phyloP scores from a whole-genome alignment of 495 filamentous ascomycete genomes.

The Apodospora peruviana region DNA sequence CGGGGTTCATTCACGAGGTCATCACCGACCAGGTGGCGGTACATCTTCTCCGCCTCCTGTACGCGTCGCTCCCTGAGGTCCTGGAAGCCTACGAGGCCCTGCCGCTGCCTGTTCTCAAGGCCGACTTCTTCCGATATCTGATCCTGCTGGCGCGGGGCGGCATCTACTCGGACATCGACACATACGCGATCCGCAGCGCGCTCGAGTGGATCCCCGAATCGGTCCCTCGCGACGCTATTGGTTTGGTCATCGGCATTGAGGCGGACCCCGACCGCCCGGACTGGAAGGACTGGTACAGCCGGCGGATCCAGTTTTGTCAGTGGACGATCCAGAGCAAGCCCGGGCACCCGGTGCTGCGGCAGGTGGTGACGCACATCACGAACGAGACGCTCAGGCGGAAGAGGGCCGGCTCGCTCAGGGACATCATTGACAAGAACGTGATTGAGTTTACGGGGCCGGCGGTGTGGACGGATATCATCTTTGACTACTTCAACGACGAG shows the following conservation, averaged over 20 bases:
- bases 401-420: constrained; percentile 57
- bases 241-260: constrained; percentile 89
- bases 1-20: constrained; percentile 91
- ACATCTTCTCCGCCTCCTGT: constrained; percentile 77
- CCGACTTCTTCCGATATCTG: constrained; percentile 96
- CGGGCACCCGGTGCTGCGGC: constrained; percentile 84
- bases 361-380: constrained; percentile 82
- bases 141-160: constrained; percentile 91
- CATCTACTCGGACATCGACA: constrained; percentile 97
- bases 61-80: constrained; percentile 81
- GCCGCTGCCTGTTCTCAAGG: constrained; percentile 84
- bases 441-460: constrained; percentile 95
- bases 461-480: constrained; percentile 90
- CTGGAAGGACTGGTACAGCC: constrained; percentile 93
- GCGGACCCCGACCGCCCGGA: constrained; percentile 90
- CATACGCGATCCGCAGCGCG: constrained; percentile 72
- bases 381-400: constrained; percentile 74
- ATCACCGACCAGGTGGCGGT: constrained; percentile 84
- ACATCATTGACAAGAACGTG: constrained; percentile 68
- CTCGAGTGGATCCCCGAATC: constrained; percentile 79
- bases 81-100: constrained; percentile 86
- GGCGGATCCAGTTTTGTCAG: constrained; percentile 95
- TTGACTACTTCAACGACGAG: constrained; percentile 87
- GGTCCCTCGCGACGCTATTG: constrained; percentile 70
- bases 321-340: constrained; percentile 98